Percentiles rank a stretch among this genome's conserved stretches.
These are phyloP conservation scores for Astraeus odoratus DNA, from an alignment of 768 basidiomycete species.

Conservation along the genomic window DNA sequence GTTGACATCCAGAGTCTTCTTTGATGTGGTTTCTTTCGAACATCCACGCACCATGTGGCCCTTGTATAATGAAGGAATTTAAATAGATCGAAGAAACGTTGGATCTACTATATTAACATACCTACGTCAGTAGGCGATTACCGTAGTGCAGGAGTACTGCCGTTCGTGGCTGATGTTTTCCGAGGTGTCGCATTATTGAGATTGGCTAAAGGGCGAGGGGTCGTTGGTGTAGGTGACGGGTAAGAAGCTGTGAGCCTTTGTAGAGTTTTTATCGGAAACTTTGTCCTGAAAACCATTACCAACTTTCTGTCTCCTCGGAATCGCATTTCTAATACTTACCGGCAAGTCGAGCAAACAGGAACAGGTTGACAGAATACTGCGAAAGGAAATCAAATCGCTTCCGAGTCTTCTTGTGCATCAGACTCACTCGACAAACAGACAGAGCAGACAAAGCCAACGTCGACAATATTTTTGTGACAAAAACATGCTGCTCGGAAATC, in stretches of 20 bases:
- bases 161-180: constrained; percentile 13
- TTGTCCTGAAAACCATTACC: constrained; percentile 50
- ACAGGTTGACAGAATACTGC: constrained; percentile 91
- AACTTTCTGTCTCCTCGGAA: not conserved
- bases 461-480: constrained; percentile 95
- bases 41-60: no score
- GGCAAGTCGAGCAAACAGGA: constrained; percentile 90
- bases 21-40: no score
- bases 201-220: constrained; percentile 27
- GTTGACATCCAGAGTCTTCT: no score
- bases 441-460: constrained; percentile 97
- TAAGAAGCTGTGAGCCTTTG: constrained; percentile 68
- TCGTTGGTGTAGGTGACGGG: constrained; percentile 29
- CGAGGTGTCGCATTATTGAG: constrained; percentile 26
- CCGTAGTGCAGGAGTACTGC: constrained; percentile 10
- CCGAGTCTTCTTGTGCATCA: not conserved
- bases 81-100: no score
- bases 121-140: constrained; percentile 1
- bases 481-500: constrained; percentile 98
- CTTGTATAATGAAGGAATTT: no score
- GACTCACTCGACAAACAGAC: constrained; percentile 91
- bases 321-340: constrained; percentile 42
- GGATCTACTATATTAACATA: not conserved
- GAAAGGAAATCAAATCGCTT: constrained; percentile 8
- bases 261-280: constrained; percentile 91